Conservation (phyloP, 1,284 basidiomycete species). For the Austroboletus niveus region DNA sequence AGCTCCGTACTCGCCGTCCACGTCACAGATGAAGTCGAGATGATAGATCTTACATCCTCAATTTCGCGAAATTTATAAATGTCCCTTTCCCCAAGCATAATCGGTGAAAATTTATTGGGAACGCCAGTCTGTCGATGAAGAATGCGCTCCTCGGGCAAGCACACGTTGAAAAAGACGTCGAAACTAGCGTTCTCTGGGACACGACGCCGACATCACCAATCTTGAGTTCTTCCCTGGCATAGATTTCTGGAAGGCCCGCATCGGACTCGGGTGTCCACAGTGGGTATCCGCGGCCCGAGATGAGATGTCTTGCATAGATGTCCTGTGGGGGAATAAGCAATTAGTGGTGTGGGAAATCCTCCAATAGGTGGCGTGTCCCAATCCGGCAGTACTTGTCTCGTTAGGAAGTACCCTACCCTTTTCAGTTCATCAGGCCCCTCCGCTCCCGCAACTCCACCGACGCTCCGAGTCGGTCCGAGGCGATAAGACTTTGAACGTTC, state of each 20-base stretch:
- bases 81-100: constrained; percentile 6
- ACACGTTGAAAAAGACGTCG: constrained; percentile 35
- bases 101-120: constrained; percentile 9
- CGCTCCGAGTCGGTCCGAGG: too few species aligned
- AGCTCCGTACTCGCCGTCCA: background rate
- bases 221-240: constrained; percentile 21
- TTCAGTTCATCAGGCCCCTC: too few species aligned
- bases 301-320: too few species aligned
- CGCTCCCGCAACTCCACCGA: too few species aligned
- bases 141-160: constrained; percentile 14
- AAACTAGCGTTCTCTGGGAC: constrained; percentile 29
- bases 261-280: constrained; percentile 29
- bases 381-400: too few species aligned
- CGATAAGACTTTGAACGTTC: too few species aligned
- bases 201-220: constrained; percentile 29
- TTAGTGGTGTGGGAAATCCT: too few species aligned
- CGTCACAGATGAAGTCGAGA: constrained; percentile 11
- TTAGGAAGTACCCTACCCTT: too few species aligned
- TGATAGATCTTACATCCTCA: constrained; percentile 11
- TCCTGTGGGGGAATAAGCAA: too few species aligned
- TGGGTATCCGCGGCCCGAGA: constrained; percentile 26
- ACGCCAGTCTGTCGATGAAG: constrained; percentile 20
- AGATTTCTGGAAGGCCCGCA: constrained; percentile 18
- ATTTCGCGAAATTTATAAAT: constrained; percentile 6
- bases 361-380: too few species aligned